These are phyloP conservation scores for Ceratobasidium sp. DNA, from an alignment of 1,284 basidiomycete genomes.

Conservation along the genomic window DNA sequence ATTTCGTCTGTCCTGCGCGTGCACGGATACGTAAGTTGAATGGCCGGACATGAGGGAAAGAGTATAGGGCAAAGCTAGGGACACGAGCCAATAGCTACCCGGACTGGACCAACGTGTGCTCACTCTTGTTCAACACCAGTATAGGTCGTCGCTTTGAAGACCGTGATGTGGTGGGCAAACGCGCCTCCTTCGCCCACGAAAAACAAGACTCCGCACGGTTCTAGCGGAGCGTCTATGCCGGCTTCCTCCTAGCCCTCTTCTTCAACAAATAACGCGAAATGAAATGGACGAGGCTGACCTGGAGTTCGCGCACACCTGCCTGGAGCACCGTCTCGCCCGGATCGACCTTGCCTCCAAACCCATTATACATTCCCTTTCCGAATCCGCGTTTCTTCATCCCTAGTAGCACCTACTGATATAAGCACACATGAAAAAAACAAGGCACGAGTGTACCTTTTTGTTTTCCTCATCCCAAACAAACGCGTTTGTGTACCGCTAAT, in stretches of 20 bases:
- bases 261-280: not conserved
- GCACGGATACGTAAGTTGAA: not conserved
- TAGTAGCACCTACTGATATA: constrained; percentile 58
- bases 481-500: constrained; percentile 27
- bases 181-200: constrained; percentile 61
- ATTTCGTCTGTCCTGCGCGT: constrained; percentile 67
- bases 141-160: constrained; percentile 66
- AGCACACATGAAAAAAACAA: not conserved
- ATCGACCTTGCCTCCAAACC: constrained; percentile 79
- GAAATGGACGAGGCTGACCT: constrained; percentile 51
- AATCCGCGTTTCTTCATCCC: constrained; percentile 77
- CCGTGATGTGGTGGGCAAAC: constrained; percentile 69
- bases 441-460: constrained; percentile 17
- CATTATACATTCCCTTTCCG: constrained; percentile 67
- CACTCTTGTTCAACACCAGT: constrained; percentile 67
- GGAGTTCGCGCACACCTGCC: constrained; percentile 70
- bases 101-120: constrained; percentile 43
- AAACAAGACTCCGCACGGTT: constrained; percentile 65
- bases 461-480: constrained; percentile 7
- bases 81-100: not conserved
- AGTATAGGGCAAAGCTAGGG: not conserved
- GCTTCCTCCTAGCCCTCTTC: constrained; percentile 71
- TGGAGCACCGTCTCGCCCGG: constrained; percentile 63
- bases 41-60: not conserved
- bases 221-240: constrained; percentile 66